These are phyloP conservation scores for Begonia peltatifolia DNA, from an alignment of 306 rosid species.

Conservation along the genomic window DNA sequence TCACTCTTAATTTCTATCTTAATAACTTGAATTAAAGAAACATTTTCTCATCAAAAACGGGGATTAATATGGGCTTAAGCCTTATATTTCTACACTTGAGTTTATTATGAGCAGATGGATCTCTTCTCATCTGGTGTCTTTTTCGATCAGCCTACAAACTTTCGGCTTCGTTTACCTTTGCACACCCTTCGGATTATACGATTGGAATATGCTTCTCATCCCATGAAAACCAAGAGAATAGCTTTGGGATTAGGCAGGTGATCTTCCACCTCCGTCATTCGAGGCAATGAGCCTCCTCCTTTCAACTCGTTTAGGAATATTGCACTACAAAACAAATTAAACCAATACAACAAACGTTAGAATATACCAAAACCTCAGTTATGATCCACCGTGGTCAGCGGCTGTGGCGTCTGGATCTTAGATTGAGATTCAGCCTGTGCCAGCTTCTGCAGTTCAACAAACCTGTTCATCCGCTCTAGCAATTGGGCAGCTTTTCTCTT, in stretches of 20 bases:
- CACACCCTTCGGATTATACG: too few relatives aligned
- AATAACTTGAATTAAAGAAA: too few relatives aligned
- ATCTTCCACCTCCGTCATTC: neutral
- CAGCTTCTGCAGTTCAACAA: constrained; percentile 42
- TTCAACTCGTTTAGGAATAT: neutral
- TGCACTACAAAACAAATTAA: neutral
- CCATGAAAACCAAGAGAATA: neutral
- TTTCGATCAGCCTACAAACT: too few relatives aligned
- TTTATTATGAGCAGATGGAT: too few relatives aligned
- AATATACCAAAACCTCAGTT: neutral
- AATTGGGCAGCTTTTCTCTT: constrained; percentile 87
- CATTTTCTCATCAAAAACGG: neutral
- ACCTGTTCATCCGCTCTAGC: constrained; percentile 68
- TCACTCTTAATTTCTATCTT: too few relatives aligned
- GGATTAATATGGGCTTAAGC: neutral
- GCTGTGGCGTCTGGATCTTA: neutral
- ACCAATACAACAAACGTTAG: neutral
- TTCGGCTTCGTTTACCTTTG: too few relatives aligned
- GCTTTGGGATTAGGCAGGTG: neutral
- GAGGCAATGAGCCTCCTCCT: neutral
- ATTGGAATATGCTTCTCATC: neutral
- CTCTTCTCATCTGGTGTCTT: too few relatives aligned
- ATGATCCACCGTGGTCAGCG: neutral
- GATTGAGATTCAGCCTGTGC: neutral
- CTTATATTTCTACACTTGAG: neutral